Conservation (phyloP, 83 land plant species). For the Picea abies region DNA sequence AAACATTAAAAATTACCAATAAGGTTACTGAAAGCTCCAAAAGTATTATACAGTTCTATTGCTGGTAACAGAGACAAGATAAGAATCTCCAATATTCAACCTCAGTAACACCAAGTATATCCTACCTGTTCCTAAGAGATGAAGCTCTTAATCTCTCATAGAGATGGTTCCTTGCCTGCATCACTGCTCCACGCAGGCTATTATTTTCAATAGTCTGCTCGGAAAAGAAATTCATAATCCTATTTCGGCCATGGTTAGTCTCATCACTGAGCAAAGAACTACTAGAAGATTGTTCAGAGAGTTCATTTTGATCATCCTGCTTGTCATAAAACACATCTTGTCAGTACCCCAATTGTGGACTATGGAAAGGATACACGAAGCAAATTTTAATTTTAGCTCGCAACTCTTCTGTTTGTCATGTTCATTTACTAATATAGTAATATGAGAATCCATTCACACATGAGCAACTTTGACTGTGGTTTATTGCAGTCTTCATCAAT, state of each 20-base stretch:
- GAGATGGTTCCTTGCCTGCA: constrained; percentile 59
- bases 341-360: not conserved
- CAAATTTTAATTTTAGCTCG: not conserved
- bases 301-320: constrained; percentile 13
- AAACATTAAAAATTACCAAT: not conserved
- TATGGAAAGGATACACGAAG: not conserved
- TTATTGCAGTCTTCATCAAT: no score
- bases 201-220: constrained; percentile 22
- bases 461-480: not conserved
- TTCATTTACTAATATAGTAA: not conserved
- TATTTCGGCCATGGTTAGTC: not conserved
- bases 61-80: no score
- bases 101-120: not conserved
- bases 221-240: not conserved
- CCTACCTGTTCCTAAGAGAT: constrained; percentile 38
- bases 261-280: constrained; percentile 11
- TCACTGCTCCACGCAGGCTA: constrained; percentile 54
- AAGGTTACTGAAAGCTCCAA: not conserved
- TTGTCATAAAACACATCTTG: not conserved
- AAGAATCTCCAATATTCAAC: not conserved
- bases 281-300: constrained; percentile 13
- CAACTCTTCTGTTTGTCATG: not conserved
- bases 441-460: not conserved
- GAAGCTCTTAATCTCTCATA: constrained; percentile 59
- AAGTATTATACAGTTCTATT: not conserved